These are phyloP conservation scores for Chrysopogon serrulatus DNA, from an alignment of 176 grass and related monocot genomes.

Conservation along the genomic window DNA sequence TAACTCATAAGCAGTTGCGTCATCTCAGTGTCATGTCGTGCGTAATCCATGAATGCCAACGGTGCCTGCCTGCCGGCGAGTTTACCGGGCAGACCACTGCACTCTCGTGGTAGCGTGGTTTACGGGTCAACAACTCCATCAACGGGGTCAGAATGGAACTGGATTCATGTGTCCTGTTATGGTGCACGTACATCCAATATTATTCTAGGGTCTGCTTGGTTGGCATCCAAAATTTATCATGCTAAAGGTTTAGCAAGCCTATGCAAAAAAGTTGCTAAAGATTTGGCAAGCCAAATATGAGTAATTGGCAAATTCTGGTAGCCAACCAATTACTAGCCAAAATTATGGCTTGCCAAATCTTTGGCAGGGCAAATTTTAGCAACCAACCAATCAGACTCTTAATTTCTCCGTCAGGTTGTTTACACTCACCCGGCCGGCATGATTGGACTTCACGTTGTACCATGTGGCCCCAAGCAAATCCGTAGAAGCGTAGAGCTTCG, in stretches of 20 bases:
- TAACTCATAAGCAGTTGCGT: not conserved
- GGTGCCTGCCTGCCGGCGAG: not conserved
- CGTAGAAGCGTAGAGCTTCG: not conserved
- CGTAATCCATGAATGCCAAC: not conserved
- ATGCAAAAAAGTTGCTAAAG: too few relatives aligned
- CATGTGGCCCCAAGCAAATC: not conserved
- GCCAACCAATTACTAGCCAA: too few relatives aligned
- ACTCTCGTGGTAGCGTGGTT: not conserved
- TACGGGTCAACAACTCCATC: slow-evolving; percentile 21
- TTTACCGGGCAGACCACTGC: not conserved
- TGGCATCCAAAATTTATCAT: too few relatives aligned
- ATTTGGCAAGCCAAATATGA: too few relatives aligned
- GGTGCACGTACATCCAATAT: too few relatives aligned
- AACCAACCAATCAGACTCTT: too few relatives aligned
- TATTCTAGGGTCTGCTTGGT: too few relatives aligned
- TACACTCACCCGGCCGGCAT: not conserved
- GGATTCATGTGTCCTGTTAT: not conserved
- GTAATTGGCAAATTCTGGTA: too few relatives aligned
- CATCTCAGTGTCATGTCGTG: not conserved
- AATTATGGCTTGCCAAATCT: too few relatives aligned
- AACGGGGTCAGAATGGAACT: not conserved
- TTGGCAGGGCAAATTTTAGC: too few relatives aligned
- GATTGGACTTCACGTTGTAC: slow-evolving; percentile 17
- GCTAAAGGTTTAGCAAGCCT: too few relatives aligned
- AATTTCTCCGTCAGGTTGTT: too few relatives aligned